phyloP scores from a whole-genome alignment of 2,329 filamentous ascomycete species.

The Macroventuria anomochaeta region DNA sequence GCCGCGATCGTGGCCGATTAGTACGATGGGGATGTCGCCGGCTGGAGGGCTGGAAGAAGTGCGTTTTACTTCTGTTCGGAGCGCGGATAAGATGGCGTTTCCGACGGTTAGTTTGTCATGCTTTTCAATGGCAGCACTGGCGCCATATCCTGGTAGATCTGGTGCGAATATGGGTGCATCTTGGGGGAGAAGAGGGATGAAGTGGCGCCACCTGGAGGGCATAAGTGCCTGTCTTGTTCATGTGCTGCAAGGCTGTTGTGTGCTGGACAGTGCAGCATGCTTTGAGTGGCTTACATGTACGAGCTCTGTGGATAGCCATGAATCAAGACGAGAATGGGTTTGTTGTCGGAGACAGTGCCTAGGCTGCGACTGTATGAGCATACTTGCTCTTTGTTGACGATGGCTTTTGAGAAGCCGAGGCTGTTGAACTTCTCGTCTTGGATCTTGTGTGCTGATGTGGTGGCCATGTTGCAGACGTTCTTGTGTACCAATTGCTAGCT shows the following conservation, averaged over 20 bases:
- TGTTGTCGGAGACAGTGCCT: constrained; percentile 29
- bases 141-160: constrained; percentile 45
- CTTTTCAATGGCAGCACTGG: constrained; percentile 30
- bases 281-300: constrained; percentile 30
- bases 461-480: constrained; percentile 18
- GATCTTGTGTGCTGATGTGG: constrained; percentile 28
- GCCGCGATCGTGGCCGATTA: constrained; percentile 65
- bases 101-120: constrained; percentile 44
- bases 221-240: not conserved
- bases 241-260: not conserved
- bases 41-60: constrained; percentile 18
- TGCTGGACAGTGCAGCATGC: not conserved
- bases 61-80: constrained; percentile 32
- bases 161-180: constrained; percentile 38
- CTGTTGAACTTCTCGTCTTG: constrained; percentile 40
- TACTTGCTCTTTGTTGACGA: constrained; percentile 36
- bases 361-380: constrained; percentile 37
- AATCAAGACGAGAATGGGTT: constrained; percentile 41
- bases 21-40: constrained; percentile 27
- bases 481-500: not conserved
- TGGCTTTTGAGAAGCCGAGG: constrained; percentile 36
- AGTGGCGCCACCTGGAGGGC: constrained; percentile 39
- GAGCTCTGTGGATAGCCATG: constrained; percentile 45
- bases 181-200: constrained; percentile 39
- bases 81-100: constrained; percentile 29